Evolutionary conservation across 1,284 basidiomycete species (phyloP).

Genomic region (Irpex rosettiformis): DNA sequence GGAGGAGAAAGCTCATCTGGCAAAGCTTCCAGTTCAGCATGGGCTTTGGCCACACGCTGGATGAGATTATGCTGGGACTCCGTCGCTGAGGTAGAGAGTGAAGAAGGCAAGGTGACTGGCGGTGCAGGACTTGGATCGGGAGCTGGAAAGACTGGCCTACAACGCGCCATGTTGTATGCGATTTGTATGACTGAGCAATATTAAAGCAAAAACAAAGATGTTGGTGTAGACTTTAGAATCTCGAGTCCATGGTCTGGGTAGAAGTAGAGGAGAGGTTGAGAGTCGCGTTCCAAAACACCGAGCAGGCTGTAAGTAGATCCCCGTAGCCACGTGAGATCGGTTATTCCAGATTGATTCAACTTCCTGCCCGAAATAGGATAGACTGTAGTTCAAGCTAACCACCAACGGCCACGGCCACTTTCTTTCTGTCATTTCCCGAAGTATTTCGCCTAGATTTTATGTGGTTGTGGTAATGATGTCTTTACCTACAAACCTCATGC

Average conservation of each 20-base stretch:
- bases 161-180: neutral
- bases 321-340: neutral
- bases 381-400: no score
- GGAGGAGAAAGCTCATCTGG: conserved; percentile 6
- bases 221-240: neutral
- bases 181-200: neutral
- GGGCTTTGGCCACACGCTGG: neutral
- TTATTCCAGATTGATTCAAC: no score
- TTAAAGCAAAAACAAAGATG: neutral
- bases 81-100: neutral
- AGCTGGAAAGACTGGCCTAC: neutral
- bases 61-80: conserved; percentile 2
- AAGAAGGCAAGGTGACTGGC: neutral
- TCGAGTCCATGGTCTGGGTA: neutral
- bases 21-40: neutral
- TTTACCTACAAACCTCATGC: neutral
- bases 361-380: no score
- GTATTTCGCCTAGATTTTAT: no score
- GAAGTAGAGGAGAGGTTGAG: neutral
- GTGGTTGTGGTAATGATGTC: neutral
- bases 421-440: no score
- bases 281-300: neutral
- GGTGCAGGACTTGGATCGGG: neutral
- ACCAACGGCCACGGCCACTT: no score
- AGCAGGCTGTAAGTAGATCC: neutral